Conservation (phyloP, 208 protist genomes). For the Trypanosoma vivax region DNA sequence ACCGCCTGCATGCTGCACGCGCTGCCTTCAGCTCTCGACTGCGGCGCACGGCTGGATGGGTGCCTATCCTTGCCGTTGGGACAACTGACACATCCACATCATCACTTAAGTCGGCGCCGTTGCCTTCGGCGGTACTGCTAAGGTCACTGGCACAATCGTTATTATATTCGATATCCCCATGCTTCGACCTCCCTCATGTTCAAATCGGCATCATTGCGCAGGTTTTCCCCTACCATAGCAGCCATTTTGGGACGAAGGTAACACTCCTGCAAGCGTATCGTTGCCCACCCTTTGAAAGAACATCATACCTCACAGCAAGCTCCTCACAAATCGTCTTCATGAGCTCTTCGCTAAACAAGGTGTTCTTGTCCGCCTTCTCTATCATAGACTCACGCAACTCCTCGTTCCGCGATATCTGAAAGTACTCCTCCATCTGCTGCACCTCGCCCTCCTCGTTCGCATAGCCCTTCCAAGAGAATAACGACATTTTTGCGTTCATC, state of each 20-base stretch:
- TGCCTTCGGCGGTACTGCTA: constrained; percentile 34
- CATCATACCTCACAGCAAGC: constrained; percentile 60
- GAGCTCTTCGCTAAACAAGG: constrained; percentile 52
- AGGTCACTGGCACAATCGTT: constrained; percentile 22
- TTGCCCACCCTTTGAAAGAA: constrained; percentile 36
- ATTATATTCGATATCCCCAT: constrained; percentile 52
- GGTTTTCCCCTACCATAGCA: constrained; percentile 52
- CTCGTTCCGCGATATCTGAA: constrained; percentile 40
- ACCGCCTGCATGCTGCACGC: constrained; percentile 45
- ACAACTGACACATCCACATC: too few relatives aligned
- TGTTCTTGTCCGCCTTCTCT: constrained; percentile 70
- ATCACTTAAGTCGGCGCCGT: too few relatives aligned
- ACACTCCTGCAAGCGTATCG: constrained; percentile 82
- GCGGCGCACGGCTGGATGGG: constrained; percentile 58
- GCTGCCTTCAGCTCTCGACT: constrained; percentile 75
- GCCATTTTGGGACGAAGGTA: constrained; percentile 88
- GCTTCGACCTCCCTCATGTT: constrained; percentile 77
- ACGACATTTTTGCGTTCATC: constrained; percentile 47
- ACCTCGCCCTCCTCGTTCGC: constrained; percentile 59
- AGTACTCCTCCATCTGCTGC: constrained; percentile 80
- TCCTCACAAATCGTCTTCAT: constrained; percentile 79
- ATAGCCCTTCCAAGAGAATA: constrained; percentile 86
- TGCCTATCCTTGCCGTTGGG: constrained; percentile 52
- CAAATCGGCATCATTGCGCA: constrained; percentile 78
- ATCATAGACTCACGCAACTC: constrained; percentile 51